Evolutionary conservation across 2,329 filamentous ascomycete genomes (phyloP).

Genomic region (Myriangium duriaei): DNA sequence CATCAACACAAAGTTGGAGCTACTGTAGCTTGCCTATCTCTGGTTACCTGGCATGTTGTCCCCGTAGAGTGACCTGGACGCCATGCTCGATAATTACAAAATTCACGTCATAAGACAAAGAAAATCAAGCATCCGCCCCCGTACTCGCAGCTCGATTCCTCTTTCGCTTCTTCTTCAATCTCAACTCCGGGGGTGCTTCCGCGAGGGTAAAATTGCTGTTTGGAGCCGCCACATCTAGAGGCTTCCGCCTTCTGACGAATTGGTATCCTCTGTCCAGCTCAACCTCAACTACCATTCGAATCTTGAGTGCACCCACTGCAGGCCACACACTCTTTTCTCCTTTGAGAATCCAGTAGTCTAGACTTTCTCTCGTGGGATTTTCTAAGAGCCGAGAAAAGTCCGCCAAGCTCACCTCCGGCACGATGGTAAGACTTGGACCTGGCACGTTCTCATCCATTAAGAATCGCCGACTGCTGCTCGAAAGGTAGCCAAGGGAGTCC

Average conservation of each 20-base stretch:
- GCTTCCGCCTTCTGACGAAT: conserved; percentile 49
- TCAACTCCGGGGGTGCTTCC: conserved; percentile 1
- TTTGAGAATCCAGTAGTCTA: conserved; percentile 74
- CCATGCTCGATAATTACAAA: too few relatives aligned
- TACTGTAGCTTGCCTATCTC: too few relatives aligned
- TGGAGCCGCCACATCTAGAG: conserved; percentile 27
- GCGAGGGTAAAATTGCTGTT: not conserved
- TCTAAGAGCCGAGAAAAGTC: conserved; percentile 76
- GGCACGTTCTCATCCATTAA: conserved; percentile 58
- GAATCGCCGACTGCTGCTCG: conserved; percentile 57
- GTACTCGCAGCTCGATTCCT: conserved; percentile 7
- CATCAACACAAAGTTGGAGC: too few relatives aligned
- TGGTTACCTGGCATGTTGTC: too few relatives aligned
- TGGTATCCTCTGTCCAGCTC: conserved; percentile 81
- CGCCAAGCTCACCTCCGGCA: conserved; percentile 59
- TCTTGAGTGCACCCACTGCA: conserved; percentile 66
- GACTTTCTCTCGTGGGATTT: conserved; percentile 59
- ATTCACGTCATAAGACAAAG: too few relatives aligned
- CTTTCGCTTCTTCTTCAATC: conserved; percentile 8
- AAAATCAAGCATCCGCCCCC: conserved; percentile 4
- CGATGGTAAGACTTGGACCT: conserved; percentile 56
- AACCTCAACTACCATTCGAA: conserved; percentile 74
- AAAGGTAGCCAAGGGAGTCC: conserved; percentile 62
- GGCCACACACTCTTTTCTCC: conserved; percentile 90
- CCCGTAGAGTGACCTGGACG: too few relatives aligned